Evolutionary conservation across 1,139 yeast genomes (phyloP).

Genomic region (Saccharomycopsis hybrid): DNA sequence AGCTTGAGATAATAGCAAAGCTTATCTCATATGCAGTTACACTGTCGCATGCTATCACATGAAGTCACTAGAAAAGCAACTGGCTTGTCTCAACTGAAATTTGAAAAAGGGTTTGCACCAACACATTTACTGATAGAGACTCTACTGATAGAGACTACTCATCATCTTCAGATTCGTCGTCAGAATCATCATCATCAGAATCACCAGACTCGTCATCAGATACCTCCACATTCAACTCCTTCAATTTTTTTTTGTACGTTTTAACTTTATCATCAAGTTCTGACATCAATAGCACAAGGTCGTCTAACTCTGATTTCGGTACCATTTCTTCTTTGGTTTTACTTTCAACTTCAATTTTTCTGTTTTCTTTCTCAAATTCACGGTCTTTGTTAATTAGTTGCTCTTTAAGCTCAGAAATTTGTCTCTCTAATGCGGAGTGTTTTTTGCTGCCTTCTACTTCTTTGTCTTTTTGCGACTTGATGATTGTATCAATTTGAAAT

Average conservation of each 20-base stretch:
- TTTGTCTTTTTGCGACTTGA: no score
- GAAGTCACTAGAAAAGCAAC: no score
- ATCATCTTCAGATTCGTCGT: slow-evolving; percentile 24
- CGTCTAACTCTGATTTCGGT: slow-evolving; percentile 64
- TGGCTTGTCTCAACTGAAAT: no score
- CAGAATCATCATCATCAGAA: slow-evolving; percentile 38
- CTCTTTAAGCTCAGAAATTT: no score
- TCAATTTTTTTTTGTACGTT: slow-evolving; percentile 49
- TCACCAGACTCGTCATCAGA: slow-evolving; percentile 50
- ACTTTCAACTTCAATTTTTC: slow-evolving; percentile 14
- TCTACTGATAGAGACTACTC: neutral
- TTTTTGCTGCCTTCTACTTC: neutral
- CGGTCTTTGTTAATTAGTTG: no score
- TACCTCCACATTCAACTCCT: slow-evolving; percentile 42
- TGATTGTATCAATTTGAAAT: no score
- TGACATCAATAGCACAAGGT: slow-evolving; percentile 63
- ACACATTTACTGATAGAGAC: neutral
- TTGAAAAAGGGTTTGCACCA: no score
- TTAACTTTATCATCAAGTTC: slow-evolving; percentile 67
- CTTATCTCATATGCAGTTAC: no score
- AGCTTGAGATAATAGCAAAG: no score
- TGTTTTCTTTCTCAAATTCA: neutral
- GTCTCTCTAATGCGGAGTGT: neutral
- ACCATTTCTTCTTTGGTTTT: slow-evolving; percentile 32
- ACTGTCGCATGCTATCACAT: no score